phyloP scores from a whole-genome alignment of 345 rosid species.

The Acer saccharum region DNA sequence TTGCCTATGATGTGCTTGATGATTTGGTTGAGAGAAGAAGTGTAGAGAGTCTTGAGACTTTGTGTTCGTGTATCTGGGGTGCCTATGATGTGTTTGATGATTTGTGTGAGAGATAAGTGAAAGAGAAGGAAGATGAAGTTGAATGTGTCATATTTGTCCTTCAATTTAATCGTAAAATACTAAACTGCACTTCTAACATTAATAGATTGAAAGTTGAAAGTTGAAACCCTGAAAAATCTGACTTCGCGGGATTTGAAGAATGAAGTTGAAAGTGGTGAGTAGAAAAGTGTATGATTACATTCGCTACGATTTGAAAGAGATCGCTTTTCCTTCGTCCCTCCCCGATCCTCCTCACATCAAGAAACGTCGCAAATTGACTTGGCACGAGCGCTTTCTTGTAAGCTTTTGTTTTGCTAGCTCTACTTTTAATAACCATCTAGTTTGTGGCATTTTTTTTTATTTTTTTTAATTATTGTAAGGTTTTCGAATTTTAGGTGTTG shows the following conservation, averaged over 20 bases:
- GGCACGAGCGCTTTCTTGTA: constrained; percentile 74
- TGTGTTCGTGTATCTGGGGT: too few relatives aligned
- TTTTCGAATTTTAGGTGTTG: constrained; percentile 47
- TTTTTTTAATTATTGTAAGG: too few relatives aligned
- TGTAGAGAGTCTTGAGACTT: too few relatives aligned
- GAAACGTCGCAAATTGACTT: constrained; percentile 75
- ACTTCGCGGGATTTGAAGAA: constrained; percentile 10
- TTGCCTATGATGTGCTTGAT: too few relatives aligned
- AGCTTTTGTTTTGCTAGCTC: constrained; percentile 1
- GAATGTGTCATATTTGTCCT: too few relatives aligned
- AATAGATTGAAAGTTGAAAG: neutral
- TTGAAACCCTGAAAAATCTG: neutral
- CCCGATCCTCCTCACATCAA: constrained; percentile 87
- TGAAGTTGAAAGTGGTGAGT: constrained; percentile 61
- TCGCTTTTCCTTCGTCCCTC: constrained; percentile 86
- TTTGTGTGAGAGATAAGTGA: too few relatives aligned
- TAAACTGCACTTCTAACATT: too few relatives aligned
- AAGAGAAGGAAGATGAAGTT: too few relatives aligned
- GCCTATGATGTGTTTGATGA: too few relatives aligned
- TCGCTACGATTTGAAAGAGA: constrained; percentile 84
- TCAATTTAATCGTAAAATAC: too few relatives aligned
- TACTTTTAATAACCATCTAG: too few relatives aligned
- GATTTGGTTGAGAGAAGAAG: too few relatives aligned
- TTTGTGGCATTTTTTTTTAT: neutral
- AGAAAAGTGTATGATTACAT: constrained; percentile 69